These are phyloP conservation scores for Backusella liffmaniae DNA, from an alignment of 192 early-diverging fungal species.

Conservation along the genomic window DNA sequence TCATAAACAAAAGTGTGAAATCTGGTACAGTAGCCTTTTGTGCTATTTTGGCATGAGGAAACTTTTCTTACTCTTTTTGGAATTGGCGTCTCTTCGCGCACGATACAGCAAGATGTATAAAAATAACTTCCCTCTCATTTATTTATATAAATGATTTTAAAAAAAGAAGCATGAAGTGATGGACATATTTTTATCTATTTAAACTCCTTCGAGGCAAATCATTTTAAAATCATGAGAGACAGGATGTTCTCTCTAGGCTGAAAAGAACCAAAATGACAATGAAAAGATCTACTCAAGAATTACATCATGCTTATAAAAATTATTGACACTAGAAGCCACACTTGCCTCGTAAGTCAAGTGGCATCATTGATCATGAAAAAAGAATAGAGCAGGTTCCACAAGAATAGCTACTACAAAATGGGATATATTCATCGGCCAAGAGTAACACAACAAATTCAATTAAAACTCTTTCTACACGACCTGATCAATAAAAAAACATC, in stretches of 20 bases:
- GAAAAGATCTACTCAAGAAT: neutral
- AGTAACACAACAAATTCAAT: neutral
- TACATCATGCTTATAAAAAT: neutral
- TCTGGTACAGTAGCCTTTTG: too few species aligned
- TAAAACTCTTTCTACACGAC: slow-evolving; percentile 1
- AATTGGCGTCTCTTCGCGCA: too few species aligned
- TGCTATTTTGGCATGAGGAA: too few species aligned
- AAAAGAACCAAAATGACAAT: neutral
- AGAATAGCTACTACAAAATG: neutral
- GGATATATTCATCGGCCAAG: slow-evolving; percentile 6
- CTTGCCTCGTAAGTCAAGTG: neutral
- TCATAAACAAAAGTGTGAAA: too few species aligned
- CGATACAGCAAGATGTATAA: too few species aligned
- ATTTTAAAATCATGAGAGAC: slow-evolving; percentile 46
- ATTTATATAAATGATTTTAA: too few species aligned
- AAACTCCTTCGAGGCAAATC: slow-evolving; percentile 35
- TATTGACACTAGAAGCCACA: slow-evolving; percentile 27
- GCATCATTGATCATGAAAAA: neutral
- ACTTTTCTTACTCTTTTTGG: too few species aligned
- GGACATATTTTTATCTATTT: slow-evolving; percentile 15
- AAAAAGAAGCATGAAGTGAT: too few species aligned
- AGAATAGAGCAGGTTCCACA: neutral
- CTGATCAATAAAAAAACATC: neutral
- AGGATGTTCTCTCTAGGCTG: slow-evolving; percentile 37
- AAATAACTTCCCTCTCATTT: too few species aligned